Percentiles rank a stretch among this genome's conserved stretches.
These are phyloP conservation scores for Globisporangium cylindrosporum DNA, from an alignment of 352 stramenopile species.

Conservation along the genomic window DNA sequence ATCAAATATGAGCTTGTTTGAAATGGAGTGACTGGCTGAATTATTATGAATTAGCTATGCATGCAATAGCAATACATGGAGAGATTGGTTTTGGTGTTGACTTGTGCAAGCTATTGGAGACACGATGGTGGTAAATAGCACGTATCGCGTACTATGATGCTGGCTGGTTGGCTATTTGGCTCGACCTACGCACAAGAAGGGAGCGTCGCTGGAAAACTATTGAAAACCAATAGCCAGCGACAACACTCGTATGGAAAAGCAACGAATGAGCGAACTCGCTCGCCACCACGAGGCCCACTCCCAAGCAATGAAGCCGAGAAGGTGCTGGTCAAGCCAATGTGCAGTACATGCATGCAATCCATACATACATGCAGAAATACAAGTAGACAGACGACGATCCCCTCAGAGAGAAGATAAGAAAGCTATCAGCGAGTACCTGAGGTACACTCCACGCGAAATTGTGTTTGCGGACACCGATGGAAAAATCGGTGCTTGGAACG, in stretches of 20 bases:
- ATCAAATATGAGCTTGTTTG: not conserved
- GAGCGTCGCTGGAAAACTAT: constrained; percentile 58
- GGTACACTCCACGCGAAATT: constrained; percentile 49
- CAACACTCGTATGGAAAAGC: constrained; percentile 59
- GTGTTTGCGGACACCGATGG: constrained; percentile 24
- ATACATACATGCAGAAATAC: constrained; percentile 11
- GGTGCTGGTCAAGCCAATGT: constrained; percentile 31
- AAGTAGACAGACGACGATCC: constrained; percentile 21
- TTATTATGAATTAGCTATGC: not conserved
- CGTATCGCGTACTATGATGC: constrained; percentile 83
- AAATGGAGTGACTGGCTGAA: not conserved
- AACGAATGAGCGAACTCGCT: constrained; percentile 11
- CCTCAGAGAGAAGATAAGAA: constrained; percentile 76
- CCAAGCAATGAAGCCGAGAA: constrained; percentile 12
- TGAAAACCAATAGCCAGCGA: constrained; percentile 76
- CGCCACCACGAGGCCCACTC: constrained; percentile 41
- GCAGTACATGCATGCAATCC: constrained; percentile 13
- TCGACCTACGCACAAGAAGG: constrained; percentile 35
- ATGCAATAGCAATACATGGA: not conserved
- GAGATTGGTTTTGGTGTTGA: not conserved
- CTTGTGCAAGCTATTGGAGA: constrained; percentile 79
- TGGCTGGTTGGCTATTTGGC: constrained; percentile 51
- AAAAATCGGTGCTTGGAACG: constrained; percentile 51
- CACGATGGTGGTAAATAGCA: constrained; percentile 63
- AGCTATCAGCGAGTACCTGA: constrained; percentile 70